These are phyloP conservation scores for Parafenestella ontariensis DNA, from an alignment of 2,329 filamentous ascomycete species.

Conservation along the genomic window DNA sequence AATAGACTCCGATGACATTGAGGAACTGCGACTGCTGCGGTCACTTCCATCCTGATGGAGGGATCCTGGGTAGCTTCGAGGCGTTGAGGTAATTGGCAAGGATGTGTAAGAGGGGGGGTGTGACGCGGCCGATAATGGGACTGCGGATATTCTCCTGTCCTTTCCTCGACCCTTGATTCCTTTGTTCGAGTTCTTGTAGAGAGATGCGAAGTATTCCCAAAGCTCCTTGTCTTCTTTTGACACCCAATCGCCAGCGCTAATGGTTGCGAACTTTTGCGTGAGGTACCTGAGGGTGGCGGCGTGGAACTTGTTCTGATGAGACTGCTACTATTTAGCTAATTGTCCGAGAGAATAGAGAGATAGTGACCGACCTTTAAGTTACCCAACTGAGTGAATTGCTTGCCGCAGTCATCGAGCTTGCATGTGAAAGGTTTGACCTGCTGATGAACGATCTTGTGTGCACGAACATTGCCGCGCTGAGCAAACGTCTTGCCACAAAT, in stretches of 20 bases:
- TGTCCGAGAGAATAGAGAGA: not conserved
- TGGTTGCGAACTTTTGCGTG: slow-evolving; percentile 72
- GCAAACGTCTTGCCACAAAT: slow-evolving; percentile 83
- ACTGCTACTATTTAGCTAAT: slow-evolving; percentile 56
- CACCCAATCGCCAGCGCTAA: slow-evolving; percentile 68
- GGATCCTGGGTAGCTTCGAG: slow-evolving; percentile 29
- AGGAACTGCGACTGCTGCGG: slow-evolving; percentile 45
- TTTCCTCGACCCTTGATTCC: slow-evolving; percentile 96
- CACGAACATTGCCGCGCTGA: slow-evolving; percentile 83
- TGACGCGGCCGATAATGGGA: slow-evolving; percentile 34
- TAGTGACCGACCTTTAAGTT: slow-evolving; percentile 77
- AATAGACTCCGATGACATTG: slow-evolving; percentile 40
- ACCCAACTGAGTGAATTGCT: slow-evolving; percentile 87
- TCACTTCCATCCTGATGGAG: slow-evolving; percentile 40
- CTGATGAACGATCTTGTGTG: slow-evolving; percentile 82
- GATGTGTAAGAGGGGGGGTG: slow-evolving; percentile 35
- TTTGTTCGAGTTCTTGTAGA: slow-evolving; percentile 99
- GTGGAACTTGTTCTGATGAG: slow-evolving; percentile 95
- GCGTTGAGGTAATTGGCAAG: slow-evolving; percentile 26
- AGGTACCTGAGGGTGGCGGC: slow-evolving; percentile 73
- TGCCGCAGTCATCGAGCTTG: slow-evolving; percentile 81
- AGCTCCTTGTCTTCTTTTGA: slow-evolving; percentile 74
- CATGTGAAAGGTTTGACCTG: slow-evolving; percentile 81
- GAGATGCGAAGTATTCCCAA: slow-evolving; percentile 80
- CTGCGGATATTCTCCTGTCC: slow-evolving; percentile 69